These are phyloP conservation scores for Poa pratensis DNA, from an alignment of 176 grass and related monocot species.

Conservation along the genomic window DNA sequence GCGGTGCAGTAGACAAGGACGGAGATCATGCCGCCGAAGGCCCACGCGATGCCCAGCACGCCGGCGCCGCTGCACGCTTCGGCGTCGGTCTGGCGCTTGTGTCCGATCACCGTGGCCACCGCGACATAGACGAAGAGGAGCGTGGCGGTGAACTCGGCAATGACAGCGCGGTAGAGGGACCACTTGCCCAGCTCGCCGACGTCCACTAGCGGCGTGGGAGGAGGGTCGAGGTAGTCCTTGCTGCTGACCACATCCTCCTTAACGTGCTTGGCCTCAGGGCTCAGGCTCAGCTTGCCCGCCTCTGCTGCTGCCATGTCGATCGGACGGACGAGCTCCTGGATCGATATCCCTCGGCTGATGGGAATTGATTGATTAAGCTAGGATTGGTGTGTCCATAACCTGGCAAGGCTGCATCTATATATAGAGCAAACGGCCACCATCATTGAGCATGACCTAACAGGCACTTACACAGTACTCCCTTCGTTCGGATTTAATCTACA, in stretches of 20 bases:
- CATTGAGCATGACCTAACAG: not conserved
- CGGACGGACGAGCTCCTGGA: not conserved
- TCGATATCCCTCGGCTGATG: not conserved
- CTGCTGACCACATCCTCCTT: not conserved
- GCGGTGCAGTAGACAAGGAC: slow-evolving; percentile 99
- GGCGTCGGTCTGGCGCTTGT: slow-evolving; percentile 11
- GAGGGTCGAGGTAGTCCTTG: slow-evolving; percentile 4
- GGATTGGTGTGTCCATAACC: not conserved
- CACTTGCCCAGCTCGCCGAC: not conserved
- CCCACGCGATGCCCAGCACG: slow-evolving; percentile 93
- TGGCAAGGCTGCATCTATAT: not conserved
- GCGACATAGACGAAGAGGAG: slow-evolving; percentile 1
- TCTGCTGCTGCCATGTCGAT: not conserved
- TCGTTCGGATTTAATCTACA: too few species aligned
- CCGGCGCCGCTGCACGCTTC: slow-evolving; percentile 74
- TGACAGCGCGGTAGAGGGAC: not conserved
- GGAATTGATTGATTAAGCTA: not conserved
- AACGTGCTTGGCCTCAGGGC: not conserved
- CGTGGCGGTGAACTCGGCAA: slow-evolving; percentile 2
- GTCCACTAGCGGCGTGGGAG: not conserved
- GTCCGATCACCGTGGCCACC: slow-evolving; percentile 7
- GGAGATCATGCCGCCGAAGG: slow-evolving; percentile 97
- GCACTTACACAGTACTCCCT: not conserved
- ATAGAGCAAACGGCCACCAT: not conserved
- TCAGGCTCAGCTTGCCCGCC: not conserved